These are phyloP conservation scores for Theileria parva DNA, from an alignment of 169 alveolate species.

Conservation along the genomic window DNA sequence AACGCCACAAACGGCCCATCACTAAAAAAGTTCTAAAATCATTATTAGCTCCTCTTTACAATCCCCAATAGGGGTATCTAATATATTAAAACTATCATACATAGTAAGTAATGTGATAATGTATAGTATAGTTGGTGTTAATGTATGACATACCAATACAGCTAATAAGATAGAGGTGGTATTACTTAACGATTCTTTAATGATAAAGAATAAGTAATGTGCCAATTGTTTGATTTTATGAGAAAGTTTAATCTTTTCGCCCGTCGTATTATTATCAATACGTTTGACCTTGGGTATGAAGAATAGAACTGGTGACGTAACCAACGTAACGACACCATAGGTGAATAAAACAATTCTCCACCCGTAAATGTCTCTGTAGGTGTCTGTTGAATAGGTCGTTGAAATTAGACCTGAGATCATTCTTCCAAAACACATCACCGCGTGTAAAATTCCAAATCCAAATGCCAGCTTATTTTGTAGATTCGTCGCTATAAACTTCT, in stretches of 20 bases:
- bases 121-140: too few species aligned
- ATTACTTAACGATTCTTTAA: conserved; percentile 14
- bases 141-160: conserved; percentile 42
- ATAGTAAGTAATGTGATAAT: too few species aligned
- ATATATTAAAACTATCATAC: too few species aligned
- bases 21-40: conserved; percentile 82
- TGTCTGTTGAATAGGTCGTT: conserved; percentile 2
- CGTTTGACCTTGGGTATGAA: conserved; percentile 4
- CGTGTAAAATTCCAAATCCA: conserved; percentile 48
- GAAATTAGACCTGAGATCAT: conserved; percentile 15
- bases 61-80: too few species aligned
- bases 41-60: too few species aligned
- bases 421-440: conserved; percentile 43
- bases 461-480: not conserved
- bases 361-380: conserved; percentile 6
- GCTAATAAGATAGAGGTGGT: conserved; percentile 31
- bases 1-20: conserved; percentile 88
- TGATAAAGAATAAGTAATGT: not conserved
- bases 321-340: conserved; percentile 22
- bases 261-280: not conserved
- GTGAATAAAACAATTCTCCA: conserved; percentile 38
- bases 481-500: conserved; percentile 28
- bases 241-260: not conserved
- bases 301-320: conserved; percentile 6
- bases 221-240: not conserved